phyloP scores from a whole-genome alignment of 2,329 filamentous ascomycete genomes.

The Chrysoporthe cubensis region DNA sequence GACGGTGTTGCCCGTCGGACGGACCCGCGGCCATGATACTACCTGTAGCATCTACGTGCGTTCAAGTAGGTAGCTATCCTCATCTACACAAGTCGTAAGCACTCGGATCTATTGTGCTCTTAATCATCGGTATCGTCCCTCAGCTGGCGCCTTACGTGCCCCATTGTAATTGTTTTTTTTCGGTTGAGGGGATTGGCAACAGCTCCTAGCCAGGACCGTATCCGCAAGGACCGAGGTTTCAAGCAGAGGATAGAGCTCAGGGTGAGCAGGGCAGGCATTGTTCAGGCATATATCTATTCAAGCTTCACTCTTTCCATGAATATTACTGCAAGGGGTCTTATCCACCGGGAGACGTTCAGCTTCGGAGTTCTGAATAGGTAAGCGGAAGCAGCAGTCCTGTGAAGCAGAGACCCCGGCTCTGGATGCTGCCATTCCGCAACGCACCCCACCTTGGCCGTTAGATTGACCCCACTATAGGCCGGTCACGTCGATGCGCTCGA shows the following conservation, averaged over 20 bases:
- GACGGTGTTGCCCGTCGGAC: neutral
- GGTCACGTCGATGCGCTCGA: conserved; percentile 11
- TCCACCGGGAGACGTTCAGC: neutral
- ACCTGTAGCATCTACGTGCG: neutral
- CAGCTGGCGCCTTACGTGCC: too few species aligned
- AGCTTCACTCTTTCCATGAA: neutral
- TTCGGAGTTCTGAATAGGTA: neutral
- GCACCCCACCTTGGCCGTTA: conserved; percentile 10
- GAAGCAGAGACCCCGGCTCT: neutral
- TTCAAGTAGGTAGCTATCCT: neutral
- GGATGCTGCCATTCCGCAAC: neutral
- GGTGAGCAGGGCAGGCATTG: too few species aligned
- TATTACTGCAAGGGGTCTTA: too few species aligned
- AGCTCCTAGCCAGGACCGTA: too few species aligned
- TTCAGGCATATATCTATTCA: too few species aligned
- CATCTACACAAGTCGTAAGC: neutral
- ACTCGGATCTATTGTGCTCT: neutral
- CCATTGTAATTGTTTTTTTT: too few species aligned
- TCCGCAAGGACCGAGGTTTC: too few species aligned
- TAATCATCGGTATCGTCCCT: neutral
- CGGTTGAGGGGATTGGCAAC: too few species aligned
- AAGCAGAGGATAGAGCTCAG: neutral
- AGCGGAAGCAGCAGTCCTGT: neutral
- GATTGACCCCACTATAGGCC: conserved; percentile 6
- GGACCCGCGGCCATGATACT: neutral